Base-by-base conservation (phyloP, 1,139 yeast genomes). In the Nakaseomyces kungkrabaensis region DNA sequence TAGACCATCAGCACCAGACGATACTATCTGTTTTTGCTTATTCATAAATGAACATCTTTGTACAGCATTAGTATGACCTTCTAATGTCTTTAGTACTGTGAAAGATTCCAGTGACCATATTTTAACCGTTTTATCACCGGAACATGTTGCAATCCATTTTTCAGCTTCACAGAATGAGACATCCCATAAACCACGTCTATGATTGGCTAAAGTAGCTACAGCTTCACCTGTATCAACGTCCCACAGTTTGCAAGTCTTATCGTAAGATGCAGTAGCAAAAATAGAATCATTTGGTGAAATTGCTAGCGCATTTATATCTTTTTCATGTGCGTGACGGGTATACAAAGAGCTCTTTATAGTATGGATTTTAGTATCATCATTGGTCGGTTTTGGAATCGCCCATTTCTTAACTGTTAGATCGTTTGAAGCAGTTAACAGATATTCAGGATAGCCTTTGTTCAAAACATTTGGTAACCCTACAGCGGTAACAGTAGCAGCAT, bases 201-300 rank as follows among this genome's bases (percentile, higher is more conserved):
- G 98, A 25, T 96, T 97, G 54, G 82, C 79, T 54, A 94, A 72
- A 4, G 92, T 76, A 5, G 96, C 97, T 13, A 85, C 71, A 3
- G 85, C 79, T 67, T 92, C 97, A 49, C 98, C 97, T 11, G 79
- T 71, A 42, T 80, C 84, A 36, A 79, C 63, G 61, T 85, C 82
- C 97, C 97, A 94, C 4, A 92, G 71, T 66, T 94, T 92, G 54
- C 85, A 94, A 3, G 90, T 76, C 61, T 90, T 86, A 66, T 92
- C 99, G 66, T 86, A 95, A n/a, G 96, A 86, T 1, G 96, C 97
- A 4, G 97, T 85, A 1, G 96, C 97, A 62, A 92, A 81, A 54
- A 75, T 73, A 56, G 83, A 85, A 67, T 92, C 95, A 61, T 90
- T 89, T 10, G 97, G 96, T 5, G 97, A 77, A 2, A 92, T 74